phyloP scores from a whole-genome alignment of 345 rosid genomes.

The Rhodomyrtus tomentosa region DNA sequence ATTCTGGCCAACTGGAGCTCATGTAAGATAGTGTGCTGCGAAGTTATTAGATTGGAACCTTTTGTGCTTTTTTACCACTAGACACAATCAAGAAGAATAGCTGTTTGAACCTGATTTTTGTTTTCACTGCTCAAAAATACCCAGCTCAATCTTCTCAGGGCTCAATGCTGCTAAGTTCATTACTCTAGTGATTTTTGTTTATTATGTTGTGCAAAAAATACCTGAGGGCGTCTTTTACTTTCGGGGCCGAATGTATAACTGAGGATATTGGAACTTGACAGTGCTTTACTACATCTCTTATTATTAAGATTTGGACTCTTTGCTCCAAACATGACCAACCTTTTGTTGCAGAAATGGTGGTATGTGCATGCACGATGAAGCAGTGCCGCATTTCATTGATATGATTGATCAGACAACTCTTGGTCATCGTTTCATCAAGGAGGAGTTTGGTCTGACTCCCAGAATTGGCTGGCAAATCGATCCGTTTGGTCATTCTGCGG shows the following conservation, averaged over 20 bases:
- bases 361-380: constrained; percentile 99
- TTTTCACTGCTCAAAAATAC: not conserved
- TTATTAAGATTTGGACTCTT: not conserved
- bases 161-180: not conserved
- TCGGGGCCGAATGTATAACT: not conserved
- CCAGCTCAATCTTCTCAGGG: not conserved
- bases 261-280: not conserved
- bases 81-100: not conserved
- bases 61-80: not conserved
- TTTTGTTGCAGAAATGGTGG: constrained; percentile 80
- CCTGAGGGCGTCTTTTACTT: not conserved
- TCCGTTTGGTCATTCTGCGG: constrained; percentile 99
- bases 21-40: constrained; percentile 32
- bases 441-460: constrained; percentile 78
- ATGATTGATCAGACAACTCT: constrained; percentile 98
- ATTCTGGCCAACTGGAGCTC: constrained; percentile 83
- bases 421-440: constrained; percentile 72
- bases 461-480: constrained; percentile 99
- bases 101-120: not conserved
- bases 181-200: not conserved
- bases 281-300: not conserved
- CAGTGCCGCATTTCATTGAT: constrained; percentile 83
- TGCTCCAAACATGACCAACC: not conserved
- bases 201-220: not conserved
- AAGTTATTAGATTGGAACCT: not conserved